phyloP scores from a whole-genome alignment of 164 flowering plant genomes.

The Stephania japonica region DNA sequence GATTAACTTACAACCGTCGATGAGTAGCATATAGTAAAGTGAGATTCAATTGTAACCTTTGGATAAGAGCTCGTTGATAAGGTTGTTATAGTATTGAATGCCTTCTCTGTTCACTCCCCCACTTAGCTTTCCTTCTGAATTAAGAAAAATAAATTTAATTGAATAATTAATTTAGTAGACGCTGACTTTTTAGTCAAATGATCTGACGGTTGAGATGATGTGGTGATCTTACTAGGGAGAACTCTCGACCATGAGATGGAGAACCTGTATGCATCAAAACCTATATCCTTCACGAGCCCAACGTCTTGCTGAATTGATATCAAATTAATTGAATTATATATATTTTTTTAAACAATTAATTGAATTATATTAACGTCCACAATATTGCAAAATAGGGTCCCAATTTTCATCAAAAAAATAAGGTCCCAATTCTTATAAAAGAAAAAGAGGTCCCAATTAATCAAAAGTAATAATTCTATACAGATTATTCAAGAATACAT shows the following conservation, averaged over 20 bases:
- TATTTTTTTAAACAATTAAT: no score
- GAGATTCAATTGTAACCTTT: constrained; percentile 14
- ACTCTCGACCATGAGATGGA: constrained; percentile 79
- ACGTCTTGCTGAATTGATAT: constrained; percentile 51
- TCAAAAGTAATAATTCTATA: no score
- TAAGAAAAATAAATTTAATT: no score
- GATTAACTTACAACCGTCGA: background rate
- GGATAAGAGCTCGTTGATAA: constrained; percentile 30
- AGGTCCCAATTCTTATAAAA: no score
- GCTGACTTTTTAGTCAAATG: background rate
- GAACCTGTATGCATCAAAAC: constrained; percentile 57
- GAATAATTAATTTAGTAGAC: no score
- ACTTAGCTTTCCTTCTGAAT: constrained; percentile 22
- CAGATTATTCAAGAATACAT: no score
- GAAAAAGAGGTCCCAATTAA: no score
- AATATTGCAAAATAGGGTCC: background rate
- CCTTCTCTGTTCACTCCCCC: constrained; percentile 31
- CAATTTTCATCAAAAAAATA: no score
- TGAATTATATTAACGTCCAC: background rate
- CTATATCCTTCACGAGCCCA: constrained; percentile 40
- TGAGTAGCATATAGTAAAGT: background rate
- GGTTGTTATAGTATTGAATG: constrained; percentile 29
- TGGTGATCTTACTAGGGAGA: constrained; percentile 40
- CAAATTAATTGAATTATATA: background rate
- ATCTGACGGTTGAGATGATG: background rate